A percentile compares a stretch with the other conserved stretches of the same genome.
Evolutionary conservation across 176 grass and related monocot genomes (phyloP).

Genomic region (Aegilops speltoides): DNA sequence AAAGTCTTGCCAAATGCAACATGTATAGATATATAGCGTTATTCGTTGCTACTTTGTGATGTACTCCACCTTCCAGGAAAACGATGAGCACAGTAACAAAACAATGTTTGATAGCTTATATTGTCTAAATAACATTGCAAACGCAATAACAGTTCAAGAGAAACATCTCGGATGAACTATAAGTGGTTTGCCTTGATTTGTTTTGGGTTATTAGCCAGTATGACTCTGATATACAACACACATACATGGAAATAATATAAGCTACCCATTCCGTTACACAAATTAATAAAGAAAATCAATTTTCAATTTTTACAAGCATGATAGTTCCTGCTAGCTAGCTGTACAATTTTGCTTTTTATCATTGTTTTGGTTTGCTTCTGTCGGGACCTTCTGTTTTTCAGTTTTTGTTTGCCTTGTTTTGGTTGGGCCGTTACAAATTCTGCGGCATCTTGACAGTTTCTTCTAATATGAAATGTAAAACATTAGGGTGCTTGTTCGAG

Average conservation of each 20-base stretch:
- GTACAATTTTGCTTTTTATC: not conserved
- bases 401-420: not conserved
- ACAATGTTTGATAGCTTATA: not conserved
- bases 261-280: not conserved
- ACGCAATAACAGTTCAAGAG: not conserved
- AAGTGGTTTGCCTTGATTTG: not conserved
- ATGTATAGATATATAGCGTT: not conserved
- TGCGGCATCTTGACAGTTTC: no score
- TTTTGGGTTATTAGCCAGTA: not conserved
- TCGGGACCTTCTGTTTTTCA: not conserved
- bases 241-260: not conserved
- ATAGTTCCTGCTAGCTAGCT: not conserved
- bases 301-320: not conserved
- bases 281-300: not conserved
- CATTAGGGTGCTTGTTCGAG: not conserved
- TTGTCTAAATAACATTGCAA: not conserved
- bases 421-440: not conserved
- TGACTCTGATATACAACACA: not conserved
- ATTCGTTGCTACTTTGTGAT: not conserved
- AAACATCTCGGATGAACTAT: not conserved
- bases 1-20: not conserved
- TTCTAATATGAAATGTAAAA: not conserved
- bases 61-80: slow-evolving; percentile 7
- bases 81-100: not conserved
- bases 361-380: not conserved